Conservation (phyloP, 257 asterid species). For the Paraleonurus japonicus region DNA sequence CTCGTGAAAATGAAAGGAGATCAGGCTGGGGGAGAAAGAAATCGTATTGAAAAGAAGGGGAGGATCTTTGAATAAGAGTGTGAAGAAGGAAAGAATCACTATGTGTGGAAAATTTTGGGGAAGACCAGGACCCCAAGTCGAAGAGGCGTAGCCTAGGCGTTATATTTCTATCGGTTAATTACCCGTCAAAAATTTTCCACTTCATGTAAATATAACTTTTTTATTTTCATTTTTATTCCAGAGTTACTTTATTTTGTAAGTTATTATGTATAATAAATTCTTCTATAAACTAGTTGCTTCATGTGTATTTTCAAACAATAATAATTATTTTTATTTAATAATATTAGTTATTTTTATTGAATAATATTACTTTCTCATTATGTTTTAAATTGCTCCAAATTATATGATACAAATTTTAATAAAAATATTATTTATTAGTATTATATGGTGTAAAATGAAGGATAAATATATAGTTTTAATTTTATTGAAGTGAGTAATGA, state of each 20-base stretch:
- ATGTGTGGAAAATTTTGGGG: conserved; percentile 25
- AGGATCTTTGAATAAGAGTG: conserved; percentile 26
- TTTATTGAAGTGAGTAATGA: too few relatives aligned
- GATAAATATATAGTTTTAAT: too few relatives aligned
- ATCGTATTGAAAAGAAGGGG: conserved; percentile 24
- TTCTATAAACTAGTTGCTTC: too few relatives aligned
- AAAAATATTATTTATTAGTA: too few relatives aligned
- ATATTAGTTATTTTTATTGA: too few relatives aligned
- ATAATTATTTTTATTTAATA: too few relatives aligned
- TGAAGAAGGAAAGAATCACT: conserved; percentile 21
- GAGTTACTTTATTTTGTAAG: background rate
- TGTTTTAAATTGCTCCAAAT: too few relatives aligned
- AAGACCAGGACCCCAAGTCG: background rate
- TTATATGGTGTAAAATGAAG: too few relatives aligned
- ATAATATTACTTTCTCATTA: too few relatives aligned
- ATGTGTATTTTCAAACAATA: too few relatives aligned
- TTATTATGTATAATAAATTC: too few relatives aligned
- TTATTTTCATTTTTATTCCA: background rate
- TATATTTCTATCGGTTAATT: background rate
- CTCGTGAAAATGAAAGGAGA: conserved; percentile 22
- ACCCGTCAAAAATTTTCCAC: background rate
- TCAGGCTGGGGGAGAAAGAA: conserved; percentile 16
- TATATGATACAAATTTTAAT: too few relatives aligned
- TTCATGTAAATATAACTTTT: background rate
- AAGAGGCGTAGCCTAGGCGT: conserved; percentile 17